These are phyloP conservation scores for Penicillium verrucosum DNA, from an alignment of 2,329 filamentous ascomycete species.

Conservation along the genomic window DNA sequence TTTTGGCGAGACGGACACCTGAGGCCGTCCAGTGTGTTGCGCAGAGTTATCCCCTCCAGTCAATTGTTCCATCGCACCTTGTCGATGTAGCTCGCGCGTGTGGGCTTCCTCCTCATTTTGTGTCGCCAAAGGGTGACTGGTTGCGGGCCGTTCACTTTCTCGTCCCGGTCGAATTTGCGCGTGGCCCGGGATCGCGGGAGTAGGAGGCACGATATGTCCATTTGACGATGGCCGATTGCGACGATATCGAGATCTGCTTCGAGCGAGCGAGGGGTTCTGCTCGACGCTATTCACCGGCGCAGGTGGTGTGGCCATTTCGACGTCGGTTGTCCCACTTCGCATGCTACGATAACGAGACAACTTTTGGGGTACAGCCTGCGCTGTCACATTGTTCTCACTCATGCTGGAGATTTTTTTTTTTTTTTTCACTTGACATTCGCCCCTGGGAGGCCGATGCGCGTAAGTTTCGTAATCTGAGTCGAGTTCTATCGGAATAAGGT, in stretches of 20 bases:
- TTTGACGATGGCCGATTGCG: slow-evolving; percentile 25
- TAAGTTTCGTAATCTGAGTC: slow-evolving; percentile 2
- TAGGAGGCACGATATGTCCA: slow-evolving; percentile 5
- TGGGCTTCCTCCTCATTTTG: slow-evolving; percentile 13
- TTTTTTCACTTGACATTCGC: neutral
- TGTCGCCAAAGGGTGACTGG: neutral
- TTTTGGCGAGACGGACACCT: slow-evolving; percentile 1
- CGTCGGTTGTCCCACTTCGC: neutral
- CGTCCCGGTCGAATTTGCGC: neutral
- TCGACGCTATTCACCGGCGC: neutral
- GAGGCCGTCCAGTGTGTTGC: slow-evolving; percentile 8
- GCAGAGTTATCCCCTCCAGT: slow-evolving; percentile 24
- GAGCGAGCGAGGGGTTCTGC: slow-evolving; percentile 27
- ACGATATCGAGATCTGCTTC: slow-evolving; percentile 37
- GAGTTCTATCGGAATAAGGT: neutral
- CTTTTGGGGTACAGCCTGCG: neutral
- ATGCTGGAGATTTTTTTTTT: neutral
- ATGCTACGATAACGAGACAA: neutral
- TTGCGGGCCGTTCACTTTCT: neutral
- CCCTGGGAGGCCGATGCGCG: neutral
- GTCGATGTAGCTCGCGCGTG: slow-evolving; percentile 27
- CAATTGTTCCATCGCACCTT: slow-evolving; percentile 36
- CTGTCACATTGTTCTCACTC: neutral
- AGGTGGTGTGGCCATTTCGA: slow-evolving; percentile 1
- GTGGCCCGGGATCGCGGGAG: slow-evolving; percentile 12